Evolutionary conservation across 495 filamentous ascomycete genomes (phyloP), one percentile per base, ranked within the genome.

Genomic region (Aspergillus olivimuriae): DNA sequence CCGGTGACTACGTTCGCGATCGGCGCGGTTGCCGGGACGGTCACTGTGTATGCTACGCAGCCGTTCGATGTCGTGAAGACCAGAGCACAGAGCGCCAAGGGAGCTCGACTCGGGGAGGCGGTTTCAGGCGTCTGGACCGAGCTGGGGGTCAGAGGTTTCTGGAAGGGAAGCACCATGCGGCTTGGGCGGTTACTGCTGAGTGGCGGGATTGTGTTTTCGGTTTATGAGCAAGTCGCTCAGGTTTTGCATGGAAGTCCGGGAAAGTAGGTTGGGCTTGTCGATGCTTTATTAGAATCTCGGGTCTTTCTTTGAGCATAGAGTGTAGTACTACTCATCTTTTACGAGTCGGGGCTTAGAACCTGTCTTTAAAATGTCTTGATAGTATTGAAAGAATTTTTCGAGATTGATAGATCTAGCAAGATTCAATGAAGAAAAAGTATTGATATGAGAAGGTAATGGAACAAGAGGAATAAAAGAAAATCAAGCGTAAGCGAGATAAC

Each of bases 21-120:
- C 49, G 80, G 81, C 6, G 70, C 75, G 2, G 44, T 81, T 4
- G 80, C 82, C 0, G 82, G 81, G 0, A 68, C 70, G 0, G 56
- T 83, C 8, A 86, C 81, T 4, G 82, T 80, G 7, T 68, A 72
- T 43, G 71, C 68, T 4, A 84, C 80, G 11, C 78, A 83, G 63
- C 81, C 81, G 2, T 83, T 84, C 57, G 81, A 86, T 53, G 77
- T 75, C 2, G 67, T 86, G 31, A 83, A 86, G 62, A 84, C 82
- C 5, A 62, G 77, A 39, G 70, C 70, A 19, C 81, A 86, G 63
- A 72, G 73, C 48, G 74, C 74, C 2, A 46, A 60, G 11, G 63
- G 62, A 0, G 74, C 73, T 17, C 70, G 70, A 9, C 74, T 75
- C 4, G 48, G 62, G 14, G 73, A 82, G 20, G 81, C 78, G 3